Percentiles rank a stretch among this genome's conserved stretches.
These are phyloP conservation scores for Haematococcus sp. DNA, from an alignment of 139 green algal species.

Conservation along the genomic window DNA sequence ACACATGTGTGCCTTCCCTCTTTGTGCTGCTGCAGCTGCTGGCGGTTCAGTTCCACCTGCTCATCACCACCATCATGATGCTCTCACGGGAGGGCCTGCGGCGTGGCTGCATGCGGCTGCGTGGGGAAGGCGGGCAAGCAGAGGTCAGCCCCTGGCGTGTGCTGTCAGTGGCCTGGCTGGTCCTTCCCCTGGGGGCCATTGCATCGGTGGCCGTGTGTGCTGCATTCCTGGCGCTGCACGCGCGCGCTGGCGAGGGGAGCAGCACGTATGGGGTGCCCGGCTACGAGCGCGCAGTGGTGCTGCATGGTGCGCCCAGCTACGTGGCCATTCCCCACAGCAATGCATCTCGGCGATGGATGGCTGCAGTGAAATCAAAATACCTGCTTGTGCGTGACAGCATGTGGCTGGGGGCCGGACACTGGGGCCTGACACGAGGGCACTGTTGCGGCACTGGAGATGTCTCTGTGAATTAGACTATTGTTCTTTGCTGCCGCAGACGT, in stretches of 20 bases:
- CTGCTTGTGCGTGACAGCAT: too few species aligned
- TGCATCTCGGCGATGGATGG: too few species aligned
- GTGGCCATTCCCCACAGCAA: too few species aligned
- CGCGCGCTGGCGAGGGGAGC: not conserved
- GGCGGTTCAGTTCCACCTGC: slow-evolving; percentile 86
- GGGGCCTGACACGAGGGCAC: too few species aligned
- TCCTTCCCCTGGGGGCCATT: slow-evolving; percentile 47
- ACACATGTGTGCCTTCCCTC: too few species aligned
- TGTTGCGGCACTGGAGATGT: too few species aligned
- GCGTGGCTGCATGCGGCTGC: slow-evolving; percentile 69
- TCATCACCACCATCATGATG: slow-evolving; percentile 87
- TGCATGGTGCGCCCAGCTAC: slow-evolving; percentile 43
- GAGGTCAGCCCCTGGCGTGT: slow-evolving; percentile 21
- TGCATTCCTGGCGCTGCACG: slow-evolving; percentile 28
- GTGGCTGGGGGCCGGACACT: too few species aligned
- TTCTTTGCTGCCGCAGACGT: too few species aligned
- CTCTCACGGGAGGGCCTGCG: slow-evolving; percentile 85
- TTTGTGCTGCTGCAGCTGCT: slow-evolving; percentile 48
- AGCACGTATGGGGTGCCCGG: not conserved
- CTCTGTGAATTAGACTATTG: too few species aligned
- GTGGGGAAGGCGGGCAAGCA: not conserved
- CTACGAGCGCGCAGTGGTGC: slow-evolving; percentile 24
- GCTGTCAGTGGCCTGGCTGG: slow-evolving; percentile 37
- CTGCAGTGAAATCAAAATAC: too few species aligned
- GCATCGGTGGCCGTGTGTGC: slow-evolving; percentile 42